These are phyloP conservation scores for Microdochium nivale DNA, from an alignment of 2,329 filamentous ascomycete genomes.

Conservation along the genomic window DNA sequence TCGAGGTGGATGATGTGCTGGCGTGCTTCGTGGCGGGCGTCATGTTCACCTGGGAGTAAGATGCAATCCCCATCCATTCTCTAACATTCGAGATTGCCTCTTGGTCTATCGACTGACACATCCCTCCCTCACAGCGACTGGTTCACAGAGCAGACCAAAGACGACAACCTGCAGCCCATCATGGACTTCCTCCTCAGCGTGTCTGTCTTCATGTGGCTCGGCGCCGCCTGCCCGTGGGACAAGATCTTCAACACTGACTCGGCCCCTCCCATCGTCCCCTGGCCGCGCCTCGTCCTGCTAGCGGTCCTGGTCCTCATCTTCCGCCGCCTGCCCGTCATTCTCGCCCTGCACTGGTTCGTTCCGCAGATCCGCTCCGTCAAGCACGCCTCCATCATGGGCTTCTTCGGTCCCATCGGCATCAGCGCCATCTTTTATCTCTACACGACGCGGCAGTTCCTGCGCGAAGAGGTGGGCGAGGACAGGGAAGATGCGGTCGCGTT, in stretches of 20 bases:
- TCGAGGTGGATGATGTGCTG: slow-evolving; percentile 12
- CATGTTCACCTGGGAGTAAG: slow-evolving; percentile 7
- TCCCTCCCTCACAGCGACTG: slow-evolving; percentile 2
- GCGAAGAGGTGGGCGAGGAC: neutral
- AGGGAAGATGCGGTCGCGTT: neutral
- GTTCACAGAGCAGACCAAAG: slow-evolving; percentile 3
- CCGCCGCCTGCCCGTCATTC: slow-evolving; percentile 5
- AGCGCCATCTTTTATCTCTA: slow-evolving; percentile 10
- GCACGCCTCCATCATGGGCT: slow-evolving; percentile 9
- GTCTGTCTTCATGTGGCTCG: slow-evolving; percentile 7
- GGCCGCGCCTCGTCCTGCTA: slow-evolving; percentile 3
- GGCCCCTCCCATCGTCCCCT: slow-evolving; percentile 17
- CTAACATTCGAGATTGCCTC: too few relatives aligned
- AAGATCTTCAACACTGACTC: slow-evolving; percentile 1
- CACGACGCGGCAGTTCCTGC: slow-evolving; percentile 4
- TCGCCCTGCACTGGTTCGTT: slow-evolving; percentile 4
- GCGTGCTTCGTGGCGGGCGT: slow-evolving; percentile 14
- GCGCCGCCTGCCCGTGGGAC: slow-evolving; percentile 7
- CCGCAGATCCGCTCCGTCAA: slow-evolving; percentile 2
- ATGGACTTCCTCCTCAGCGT: slow-evolving; percentile 9
- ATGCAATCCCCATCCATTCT: neutral
- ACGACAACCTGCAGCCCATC: slow-evolving; percentile 6
- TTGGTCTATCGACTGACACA: too few relatives aligned
- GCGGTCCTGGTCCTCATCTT: slow-evolving; percentile 4
- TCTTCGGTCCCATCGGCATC: slow-evolving; percentile 13